Percentiles rank a stretch among this genome's conserved stretches.
These are phyloP conservation scores for Fusarium graminum DNA, from an alignment of 2,329 filamentous ascomycete species.

Conservation along the genomic window DNA sequence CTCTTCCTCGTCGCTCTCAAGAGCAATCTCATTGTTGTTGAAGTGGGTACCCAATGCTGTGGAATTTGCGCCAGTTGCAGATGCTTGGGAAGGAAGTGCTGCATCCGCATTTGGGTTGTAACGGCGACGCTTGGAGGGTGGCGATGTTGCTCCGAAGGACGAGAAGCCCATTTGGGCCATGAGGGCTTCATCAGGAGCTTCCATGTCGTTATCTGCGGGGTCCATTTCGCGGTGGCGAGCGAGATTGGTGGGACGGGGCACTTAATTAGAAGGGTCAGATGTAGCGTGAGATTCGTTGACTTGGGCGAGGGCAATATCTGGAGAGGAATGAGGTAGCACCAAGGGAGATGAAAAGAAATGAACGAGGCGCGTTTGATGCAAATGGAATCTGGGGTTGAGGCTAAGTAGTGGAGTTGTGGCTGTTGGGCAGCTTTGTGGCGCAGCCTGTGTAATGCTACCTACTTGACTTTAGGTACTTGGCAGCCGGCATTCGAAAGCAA, in stretches of 20 bases:
- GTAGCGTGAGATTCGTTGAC: neutral
- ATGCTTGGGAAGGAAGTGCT: constrained; percentile 46
- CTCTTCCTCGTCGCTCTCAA: constrained; percentile 53
- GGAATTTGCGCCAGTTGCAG: constrained; percentile 54
- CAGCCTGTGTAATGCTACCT: neutral
- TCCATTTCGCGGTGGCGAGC: constrained; percentile 13
- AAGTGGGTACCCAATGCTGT: constrained; percentile 51
- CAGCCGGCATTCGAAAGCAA: constrained; percentile 3
- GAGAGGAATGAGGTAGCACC: constrained; percentile 17
- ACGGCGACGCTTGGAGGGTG: constrained; percentile 74
- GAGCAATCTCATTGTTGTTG: constrained; percentile 62
- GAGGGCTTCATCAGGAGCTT: constrained; percentile 56
- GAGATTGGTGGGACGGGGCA: neutral
- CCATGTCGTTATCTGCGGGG: constrained; percentile 20
- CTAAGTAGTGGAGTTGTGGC: constrained; percentile 38
- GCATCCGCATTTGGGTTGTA: constrained; percentile 70
- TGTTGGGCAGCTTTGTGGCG: constrained; percentile 36
- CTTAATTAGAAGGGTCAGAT: neutral
- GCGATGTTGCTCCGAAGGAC: constrained; percentile 71
- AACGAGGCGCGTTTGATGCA: constrained; percentile 33
- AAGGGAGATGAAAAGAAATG: constrained; percentile 35
- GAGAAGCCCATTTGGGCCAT: constrained; percentile 81
- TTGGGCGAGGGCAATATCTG: constrained; percentile 12
- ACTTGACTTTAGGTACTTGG: neutral
- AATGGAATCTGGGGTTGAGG: constrained; percentile 46